Percentiles rank a stretch among this genome's conserved stretches.
Evolutionary conservation across 192 early-diverging fungal genomes (phyloP).

Genomic region (Glomus cerebriforme): DNA sequence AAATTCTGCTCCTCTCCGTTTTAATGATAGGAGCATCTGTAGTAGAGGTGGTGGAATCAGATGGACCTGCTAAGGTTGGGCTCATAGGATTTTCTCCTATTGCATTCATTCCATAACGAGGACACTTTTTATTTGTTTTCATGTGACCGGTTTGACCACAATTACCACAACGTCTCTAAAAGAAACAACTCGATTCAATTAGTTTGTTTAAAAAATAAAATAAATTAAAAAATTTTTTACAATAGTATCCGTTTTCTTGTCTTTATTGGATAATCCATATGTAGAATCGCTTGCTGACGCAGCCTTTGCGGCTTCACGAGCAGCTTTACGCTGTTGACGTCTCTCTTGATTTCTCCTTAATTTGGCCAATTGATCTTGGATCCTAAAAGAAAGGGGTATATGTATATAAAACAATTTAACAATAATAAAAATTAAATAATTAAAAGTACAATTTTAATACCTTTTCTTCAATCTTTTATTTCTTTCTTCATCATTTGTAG

Average conservation of each 20-base stretch:
- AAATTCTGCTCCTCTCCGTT: conserved; percentile 36
- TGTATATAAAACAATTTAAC: neutral
- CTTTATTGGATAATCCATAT: conserved; percentile 35
- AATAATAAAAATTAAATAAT: neutral
- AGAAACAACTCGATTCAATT: neutral
- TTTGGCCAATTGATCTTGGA: conserved; percentile 61
- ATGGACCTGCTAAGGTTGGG: conserved; percentile 26
- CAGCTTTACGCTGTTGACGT: conserved; percentile 53
- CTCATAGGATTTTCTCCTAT: neutral
- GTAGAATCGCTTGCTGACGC: conserved; percentile 37
- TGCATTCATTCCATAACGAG: conserved; percentile 50
- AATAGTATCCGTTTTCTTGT: conserved; percentile 65
- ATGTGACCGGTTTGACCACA: conserved; percentile 83
- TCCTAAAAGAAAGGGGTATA: conserved; percentile 39
- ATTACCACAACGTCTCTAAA: conserved; percentile 72
- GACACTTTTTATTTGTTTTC: conserved; percentile 86
- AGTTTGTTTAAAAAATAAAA: neutral
- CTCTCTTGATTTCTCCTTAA: conserved; percentile 68
- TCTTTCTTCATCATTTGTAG: conserved; percentile 61
- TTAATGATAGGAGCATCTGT: conserved; percentile 32
- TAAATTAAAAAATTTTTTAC: conserved; percentile 31
- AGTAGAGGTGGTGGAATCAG: conserved; percentile 35
- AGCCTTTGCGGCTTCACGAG: conserved; percentile 51
- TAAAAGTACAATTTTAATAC: neutral
- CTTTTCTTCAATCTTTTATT: conserved; percentile 55